These are phyloP conservation scores for Calonectria pseudoreteaudii DNA, from an alignment of 2,329 filamentous ascomycete genomes.

Conservation along the genomic window DNA sequence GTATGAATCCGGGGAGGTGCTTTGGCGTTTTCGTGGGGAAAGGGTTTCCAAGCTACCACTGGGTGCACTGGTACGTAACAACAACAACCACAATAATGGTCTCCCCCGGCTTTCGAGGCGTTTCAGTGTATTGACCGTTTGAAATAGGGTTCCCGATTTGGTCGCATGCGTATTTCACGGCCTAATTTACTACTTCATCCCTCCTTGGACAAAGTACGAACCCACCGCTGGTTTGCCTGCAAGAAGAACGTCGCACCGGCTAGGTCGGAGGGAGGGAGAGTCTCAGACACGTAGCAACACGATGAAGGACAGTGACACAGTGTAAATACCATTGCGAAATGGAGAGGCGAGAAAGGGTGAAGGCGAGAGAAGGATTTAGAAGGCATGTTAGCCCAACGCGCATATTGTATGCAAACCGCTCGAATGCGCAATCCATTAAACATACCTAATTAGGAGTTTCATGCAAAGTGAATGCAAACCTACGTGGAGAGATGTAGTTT, in stretches of 20 bases:
- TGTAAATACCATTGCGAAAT: neutral
- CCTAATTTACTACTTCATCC: constrained; percentile 30
- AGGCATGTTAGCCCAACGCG: neutral
- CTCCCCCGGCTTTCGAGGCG: too few relatives aligned
- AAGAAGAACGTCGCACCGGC: neutral
- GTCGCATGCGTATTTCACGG: constrained; percentile 32
- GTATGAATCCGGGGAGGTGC: constrained; percentile 38
- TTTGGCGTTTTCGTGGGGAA: constrained; percentile 37
- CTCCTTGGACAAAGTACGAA: constrained; percentile 29
- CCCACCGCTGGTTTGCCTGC: neutral
- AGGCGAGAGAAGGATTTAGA: neutral
- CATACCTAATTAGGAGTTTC: neutral
- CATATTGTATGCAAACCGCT: neutral
- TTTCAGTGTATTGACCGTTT: neutral
- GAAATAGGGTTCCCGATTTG: constrained; percentile 25
- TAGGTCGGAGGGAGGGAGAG: neutral
- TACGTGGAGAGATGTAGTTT: neutral
- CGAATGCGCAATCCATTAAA: neutral
- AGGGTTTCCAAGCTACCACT: constrained; percentile 38
- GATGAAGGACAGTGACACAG: neutral
- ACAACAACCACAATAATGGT: too few relatives aligned
- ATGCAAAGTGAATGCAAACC: neutral
- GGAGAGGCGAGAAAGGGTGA: neutral
- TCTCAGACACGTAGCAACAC: neutral
- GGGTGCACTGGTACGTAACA: constrained; percentile 41